Percentiles rank a stretch among this genome's conserved stretches.
Conservation (phyloP, 371 early-diverging fungal species). For the Mortierella polycephala region DNA sequence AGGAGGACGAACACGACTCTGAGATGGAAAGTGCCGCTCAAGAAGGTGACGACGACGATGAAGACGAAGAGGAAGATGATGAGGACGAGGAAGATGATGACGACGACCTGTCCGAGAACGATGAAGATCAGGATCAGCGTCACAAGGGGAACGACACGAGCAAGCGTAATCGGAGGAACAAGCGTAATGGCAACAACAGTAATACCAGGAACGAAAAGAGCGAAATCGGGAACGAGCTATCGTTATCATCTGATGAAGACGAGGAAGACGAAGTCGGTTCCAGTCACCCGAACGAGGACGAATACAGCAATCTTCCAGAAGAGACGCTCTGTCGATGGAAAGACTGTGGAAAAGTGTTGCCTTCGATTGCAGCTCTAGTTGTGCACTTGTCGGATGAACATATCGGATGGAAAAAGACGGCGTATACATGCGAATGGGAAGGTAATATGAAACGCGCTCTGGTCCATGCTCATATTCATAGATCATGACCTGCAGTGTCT, state of each 20-base stretch:
- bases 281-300: slow-evolving; percentile 23
- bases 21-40: background rate
- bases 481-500: background rate
- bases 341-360: slow-evolving; percentile 57
- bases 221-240: slow-evolving; percentile 9
- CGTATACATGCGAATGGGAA: slow-evolving; percentile 73
- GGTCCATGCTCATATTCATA: background rate
- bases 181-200: background rate
- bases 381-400: slow-evolving; percentile 72
- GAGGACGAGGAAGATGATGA: slow-evolving; percentile 7
- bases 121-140: background rate
- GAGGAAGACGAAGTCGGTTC: slow-evolving; percentile 27
- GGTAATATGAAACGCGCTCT: slow-evolving; percentile 8
- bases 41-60: background rate
- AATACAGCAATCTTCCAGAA: slow-evolving; percentile 44
- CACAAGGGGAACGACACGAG: background rate
- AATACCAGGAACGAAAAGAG: background rate
- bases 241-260: slow-evolving; percentile 36
- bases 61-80: slow-evolving; percentile 2
- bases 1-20: background rate
- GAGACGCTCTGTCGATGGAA: slow-evolving; percentile 64
- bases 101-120: slow-evolving; percentile 1
- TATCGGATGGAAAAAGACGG: slow-evolving; percentile 72
- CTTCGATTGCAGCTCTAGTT: slow-evolving; percentile 58
- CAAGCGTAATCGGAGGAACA: background rate